phyloP scores from a whole-genome alignment of 352 stramenopile genomes.

The Pythium aquatile region DNA sequence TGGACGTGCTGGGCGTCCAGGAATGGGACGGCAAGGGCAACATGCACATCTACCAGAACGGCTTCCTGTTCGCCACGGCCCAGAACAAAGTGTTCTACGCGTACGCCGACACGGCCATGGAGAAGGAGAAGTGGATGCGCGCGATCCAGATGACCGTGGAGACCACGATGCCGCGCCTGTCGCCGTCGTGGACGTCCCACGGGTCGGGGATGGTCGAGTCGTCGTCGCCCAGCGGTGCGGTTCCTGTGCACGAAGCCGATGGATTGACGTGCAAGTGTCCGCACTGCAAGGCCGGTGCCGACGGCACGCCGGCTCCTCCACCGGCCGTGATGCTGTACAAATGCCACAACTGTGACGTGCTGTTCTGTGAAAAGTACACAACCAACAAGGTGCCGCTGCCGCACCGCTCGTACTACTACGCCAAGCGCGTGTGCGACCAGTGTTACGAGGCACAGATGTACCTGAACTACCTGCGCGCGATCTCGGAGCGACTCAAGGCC shows the following conservation, averaged over 20 bases:
- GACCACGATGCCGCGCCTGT: constrained; percentile 72
- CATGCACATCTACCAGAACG: constrained; percentile 90
- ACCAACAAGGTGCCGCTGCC: constrained; percentile 76
- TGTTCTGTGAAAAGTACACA: constrained; percentile 84
- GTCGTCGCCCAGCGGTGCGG: constrained; percentile 49
- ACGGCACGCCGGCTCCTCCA: constrained; percentile 31
- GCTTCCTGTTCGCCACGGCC: constrained; percentile 85
- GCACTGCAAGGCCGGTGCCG: constrained; percentile 44
- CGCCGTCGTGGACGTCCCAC: constrained; percentile 45
- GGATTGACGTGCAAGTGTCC: constrained; percentile 61
- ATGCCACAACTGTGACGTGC: constrained; percentile 76
- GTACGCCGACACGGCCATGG: constrained; percentile 85
- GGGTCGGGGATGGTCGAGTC: constrained; percentile 37
- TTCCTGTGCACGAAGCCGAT: constrained; percentile 56
- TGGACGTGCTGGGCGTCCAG: constrained; percentile 87
- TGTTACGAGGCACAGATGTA: constrained; percentile 85
- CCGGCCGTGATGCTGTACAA: constrained; percentile 67
- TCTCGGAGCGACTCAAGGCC: constrained; percentile 81
- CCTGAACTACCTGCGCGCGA: constrained; percentile 83
- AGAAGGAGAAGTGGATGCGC: constrained; percentile 90
- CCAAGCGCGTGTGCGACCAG: constrained; percentile 83
- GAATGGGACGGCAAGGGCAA: constrained; percentile 92
- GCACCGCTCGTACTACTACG: constrained; percentile 78
- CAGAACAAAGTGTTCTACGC: constrained; percentile 90
- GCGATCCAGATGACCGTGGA: constrained; percentile 84